Base-by-base conservation (phyloP, 1,284 basidiomycete species). In the Testicularia cyperi region DNA sequence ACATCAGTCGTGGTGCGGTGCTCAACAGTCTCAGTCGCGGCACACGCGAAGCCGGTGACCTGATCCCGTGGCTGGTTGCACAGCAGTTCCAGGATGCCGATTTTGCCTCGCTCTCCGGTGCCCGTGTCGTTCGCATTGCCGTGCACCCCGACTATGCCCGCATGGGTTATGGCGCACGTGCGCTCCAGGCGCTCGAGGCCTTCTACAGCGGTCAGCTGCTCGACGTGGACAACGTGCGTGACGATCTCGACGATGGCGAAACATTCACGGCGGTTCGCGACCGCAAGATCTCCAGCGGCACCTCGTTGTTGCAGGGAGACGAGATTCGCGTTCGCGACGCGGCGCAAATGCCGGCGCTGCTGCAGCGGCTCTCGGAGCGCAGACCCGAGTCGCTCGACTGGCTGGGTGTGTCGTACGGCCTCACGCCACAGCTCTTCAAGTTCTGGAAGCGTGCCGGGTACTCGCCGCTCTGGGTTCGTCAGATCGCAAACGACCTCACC, bases 361-460 rank as follows among this genome's bases (percentile, higher is more conserved):
- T 99, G 1, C 90, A 94, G 73, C 85, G 91, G 3, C 82, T 99
- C 6, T 86, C 88, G 1, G 92, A 97, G 77, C 84, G 87, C 27
- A 88, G 87, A 77, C 94, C 95, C 0, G 92, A 97, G 73, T 81
- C 80, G 32, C 81, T 99, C 24, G 94, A 98, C 78, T 99, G 95
- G 77, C 81, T 99, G 6, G 94, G 95, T 33, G 94, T 97, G 1
- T 94, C 90, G 21, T 98, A 95, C 75, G 95, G 95, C 9, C 80
- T 98, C 36, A 97, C 94, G 0, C 83, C 89, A 3, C 85, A 85
- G 65, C 81, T 99, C 1, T 83, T 98, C 41, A 82, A 89, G 82
- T 99, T 98, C 80, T 98, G 95, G 95, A 97, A 96, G 79, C 84
- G 88, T 27, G 85, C 86, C 1, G 90, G 90, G 13, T 98, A 88